Base-by-base conservation (phyloP, 2,329 filamentous ascomycete species). In the Dothideomycetidae sp. region DNA sequence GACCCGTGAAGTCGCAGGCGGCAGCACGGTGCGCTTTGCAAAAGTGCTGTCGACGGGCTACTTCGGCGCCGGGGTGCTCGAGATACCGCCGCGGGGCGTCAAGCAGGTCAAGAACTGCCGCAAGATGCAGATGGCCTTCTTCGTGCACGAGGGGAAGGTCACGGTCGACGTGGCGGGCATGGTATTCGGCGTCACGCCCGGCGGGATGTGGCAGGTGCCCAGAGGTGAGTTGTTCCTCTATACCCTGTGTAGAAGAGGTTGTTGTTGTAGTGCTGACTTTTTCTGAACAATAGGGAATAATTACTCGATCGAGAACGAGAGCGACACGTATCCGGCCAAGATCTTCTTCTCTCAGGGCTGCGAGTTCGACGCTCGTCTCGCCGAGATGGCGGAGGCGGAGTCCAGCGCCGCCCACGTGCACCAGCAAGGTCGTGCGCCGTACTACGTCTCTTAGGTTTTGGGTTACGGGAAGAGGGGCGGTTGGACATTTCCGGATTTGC, bases 41-140 rank as follows among this genome's bases (percentile, higher is more conserved):
- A 96, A 94, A 63, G 80, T 88, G 43, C 70, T 92, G 40, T 82
- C 76, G 17, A 66, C 81, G 43, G 75, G 80, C 0, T 96, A 93
- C 58, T 83, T 96, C 57, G 86, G 85, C 21, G 79, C 81, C 7
- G 90, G 90, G 11, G 71, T 96, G 36, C 81, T 98, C 26, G 88
- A 96, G 50, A 64, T 98, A 35, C 82, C 84, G 4, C 78, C 83
- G 0, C 78, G 80, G 2, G 75, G 81, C 19, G 74, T 81, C 53
- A 98, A 98, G 66, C 75, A 78, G 48, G 73, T 78, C 33, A 96
- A 96, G 68, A 96, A 94, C 59, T 81, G 81, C 23, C 72, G 88
- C 44, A 86, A 81, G 62, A 96, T 94, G 83, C 85, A 94, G 54
- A 90, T 98, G 79, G 78, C 81, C 1, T 96, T 96, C 58, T 94